Evolutionary conservation across 2,329 filamentous ascomycete genomes (phyloP), one percentile per base, ranked within the genome.

Genomic region (Trichoderma sp.): DNA sequence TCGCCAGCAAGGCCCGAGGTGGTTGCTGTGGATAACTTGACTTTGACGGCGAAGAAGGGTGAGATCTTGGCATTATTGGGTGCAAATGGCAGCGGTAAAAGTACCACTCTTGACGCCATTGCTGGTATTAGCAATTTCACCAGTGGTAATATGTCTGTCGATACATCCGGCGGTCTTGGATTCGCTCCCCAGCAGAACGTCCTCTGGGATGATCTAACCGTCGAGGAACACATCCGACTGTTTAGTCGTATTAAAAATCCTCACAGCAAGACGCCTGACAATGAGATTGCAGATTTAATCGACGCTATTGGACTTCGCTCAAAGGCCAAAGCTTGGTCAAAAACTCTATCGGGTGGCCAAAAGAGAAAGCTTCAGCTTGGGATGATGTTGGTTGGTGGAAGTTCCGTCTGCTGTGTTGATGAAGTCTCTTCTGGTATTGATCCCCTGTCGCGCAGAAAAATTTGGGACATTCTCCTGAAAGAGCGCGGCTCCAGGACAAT

Each of bases 341-440:
- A 87, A 75, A 92, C 90, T 4, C 81, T 94, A 2, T 93, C 91
- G 58, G 92, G 92, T 12, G 92, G 92, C 1, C 92, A 93, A 80
- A 94, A 93, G 81, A 84, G 92, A 61, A 94, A 94, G 77, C 83
- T 93, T 7, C 92, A 94, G 78, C 83, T 94, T 5, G 91, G 91
- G 1, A 92, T 93, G 85, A 93, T 93, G 91, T 89, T 94, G 73
- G 92, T 91, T 2, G 92, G 92, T 64, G 92, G 91, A 8, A 92
- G 90, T 59, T 87, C 86, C 20, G 86, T 94, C 4, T 94, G 92
- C 78, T 90, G 91, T 75, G 87, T 93, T 13, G 92, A 94, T 74
- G 92, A 94, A 78, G 91, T 93, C 6, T 91, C 89, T 9, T 92
- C 89, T 59, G 92, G 92, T 9, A 83, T 94, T 11, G 92, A 94